Base-by-base conservation (phyloP, 2,329 filamentous ascomycete genomes). In the Keithomyces neogunnii region DNA sequence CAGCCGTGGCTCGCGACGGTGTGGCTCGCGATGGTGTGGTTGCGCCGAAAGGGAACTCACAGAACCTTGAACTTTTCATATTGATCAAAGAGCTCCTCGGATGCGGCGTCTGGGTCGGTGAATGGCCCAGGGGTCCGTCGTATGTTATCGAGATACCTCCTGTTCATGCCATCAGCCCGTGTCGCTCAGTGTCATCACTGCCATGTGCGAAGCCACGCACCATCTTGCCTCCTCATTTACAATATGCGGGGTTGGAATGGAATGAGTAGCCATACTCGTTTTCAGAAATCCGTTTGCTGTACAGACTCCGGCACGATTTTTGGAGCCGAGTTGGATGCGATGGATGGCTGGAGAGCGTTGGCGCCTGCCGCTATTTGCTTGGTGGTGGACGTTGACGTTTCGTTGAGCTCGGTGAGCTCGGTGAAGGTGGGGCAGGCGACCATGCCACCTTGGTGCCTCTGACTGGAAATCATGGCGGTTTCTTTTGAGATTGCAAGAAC, bases 101-200 rank as follows among this genome's bases (percentile, higher is more conserved):
- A 73, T 30, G 73, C 72, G 13, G 73, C 72, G 6, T 72, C 80
- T 31, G 82, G 77, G 57, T 91, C 86, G 35, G 87, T 91, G 67
- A 88, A 96, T 1, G 93, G 89, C 1, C 93, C 92, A 3, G 78
- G 73, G 33, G 84, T 85, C 53, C 78, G 84, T 51, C 95, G 79
- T 57, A 96, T 84, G 55, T 80, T 85, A 69, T 97, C 84, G 52
- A 97, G 79, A 66, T 95, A 85, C 67, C 82, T 84, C 90, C 90
- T 95, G 56, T 50, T 53, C 6, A 30, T 10, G 29, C 19, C 38
- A 31, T 54, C 38, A 54, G 50, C 5, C 11, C 35, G 13, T 13
- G 19, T 31, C 11, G 26, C 3, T 44, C 32, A 5, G 31, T 13
- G 5, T 45, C 30, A n/a, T n/a, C 8, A 5, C n/a, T 38, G 11